Evolutionary conservation across 306 rosid genomes (phyloP).

Genomic region (Prunus mira): DNA sequence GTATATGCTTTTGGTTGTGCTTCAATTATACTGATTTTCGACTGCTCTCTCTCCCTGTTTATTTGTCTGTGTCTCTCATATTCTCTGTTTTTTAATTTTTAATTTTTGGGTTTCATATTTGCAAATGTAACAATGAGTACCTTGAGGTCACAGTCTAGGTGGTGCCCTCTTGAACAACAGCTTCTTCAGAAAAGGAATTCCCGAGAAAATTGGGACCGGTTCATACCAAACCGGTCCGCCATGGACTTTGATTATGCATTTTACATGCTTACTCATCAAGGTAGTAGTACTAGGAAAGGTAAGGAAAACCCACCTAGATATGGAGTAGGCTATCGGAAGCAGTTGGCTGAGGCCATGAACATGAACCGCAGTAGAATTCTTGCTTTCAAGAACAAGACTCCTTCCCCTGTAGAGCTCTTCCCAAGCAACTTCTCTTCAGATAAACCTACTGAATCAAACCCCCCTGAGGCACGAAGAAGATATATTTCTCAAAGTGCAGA

Average conservation of each 20-base stretch:
- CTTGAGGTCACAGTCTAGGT: no score
- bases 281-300: conserved; percentile 17
- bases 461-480: conserved; percentile 34
- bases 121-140: no score
- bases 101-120: no score
- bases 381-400: conserved; percentile 79
- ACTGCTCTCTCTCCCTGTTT: no score
- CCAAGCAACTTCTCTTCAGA: conserved; percentile 29
- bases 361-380: conserved; percentile 64
- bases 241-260: conserved; percentile 38
- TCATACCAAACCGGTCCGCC: conserved; percentile 31
- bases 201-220: conserved; percentile 29
- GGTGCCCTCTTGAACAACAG: conserved; percentile 28
- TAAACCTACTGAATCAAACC: conserved; percentile 7
- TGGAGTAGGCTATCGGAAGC: conserved; percentile 48
- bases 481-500: conserved; percentile 65
- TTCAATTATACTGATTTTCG: no score
- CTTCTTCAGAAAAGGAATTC: conserved; percentile 27
- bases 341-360: conserved; percentile 56
- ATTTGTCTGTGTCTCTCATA: rapidly evolving
- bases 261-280: conserved; percentile 21
- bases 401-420: conserved; percentile 39
- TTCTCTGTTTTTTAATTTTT: no score
- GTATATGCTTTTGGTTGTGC: conserved; percentile 4
- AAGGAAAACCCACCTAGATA: conserved; percentile 43